A percentile compares a stretch with the other conserved stretches of the same genome.
These are phyloP conservation scores for Musa itinerans DNA, from an alignment of 176 grass and related monocot species.

Conservation along the genomic window DNA sequence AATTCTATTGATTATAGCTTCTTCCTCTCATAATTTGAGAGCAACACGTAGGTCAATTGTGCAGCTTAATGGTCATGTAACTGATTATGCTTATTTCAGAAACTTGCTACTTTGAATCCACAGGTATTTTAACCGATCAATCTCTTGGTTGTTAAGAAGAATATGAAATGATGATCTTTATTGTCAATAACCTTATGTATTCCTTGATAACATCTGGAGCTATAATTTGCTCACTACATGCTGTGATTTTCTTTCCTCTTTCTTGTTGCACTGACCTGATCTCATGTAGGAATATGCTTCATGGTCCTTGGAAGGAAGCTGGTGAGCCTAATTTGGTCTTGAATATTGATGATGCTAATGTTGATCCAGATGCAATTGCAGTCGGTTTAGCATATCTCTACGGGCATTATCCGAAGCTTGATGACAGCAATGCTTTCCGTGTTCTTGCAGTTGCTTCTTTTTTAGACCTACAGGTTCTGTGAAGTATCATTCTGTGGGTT, in stretches of 20 bases:
- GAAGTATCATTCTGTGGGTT: conserved; percentile 13
- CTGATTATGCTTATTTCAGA: neutral
- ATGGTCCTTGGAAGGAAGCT: conserved; percentile 96
- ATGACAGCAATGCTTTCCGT: conserved; percentile 76
- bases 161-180: neutral
- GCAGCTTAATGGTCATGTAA: neutral
- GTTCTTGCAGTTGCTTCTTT: conserved; percentile 95
- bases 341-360: conserved; percentile 81
- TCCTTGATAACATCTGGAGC: neutral
- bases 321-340: conserved; percentile 68
- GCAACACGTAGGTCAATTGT: no score
- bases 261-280: neutral
- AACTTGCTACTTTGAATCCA: neutral
- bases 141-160: neutral
- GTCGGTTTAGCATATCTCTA: conserved; percentile 81
- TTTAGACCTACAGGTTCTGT: conserved; percentile 87
- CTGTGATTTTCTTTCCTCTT: neutral
- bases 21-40: neutral
- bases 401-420: conserved; percentile 77
- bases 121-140: neutral
- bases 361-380: conserved; percentile 85
- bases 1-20: neutral
- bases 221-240: neutral
- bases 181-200: neutral
- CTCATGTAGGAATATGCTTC: conserved; percentile 85